Percentiles rank a stretch among this genome's conserved stretches.
phyloP scores from a whole-genome alignment of 495 filamentous ascomycete genomes.

The Talaromyces stipitatus region DNA sequence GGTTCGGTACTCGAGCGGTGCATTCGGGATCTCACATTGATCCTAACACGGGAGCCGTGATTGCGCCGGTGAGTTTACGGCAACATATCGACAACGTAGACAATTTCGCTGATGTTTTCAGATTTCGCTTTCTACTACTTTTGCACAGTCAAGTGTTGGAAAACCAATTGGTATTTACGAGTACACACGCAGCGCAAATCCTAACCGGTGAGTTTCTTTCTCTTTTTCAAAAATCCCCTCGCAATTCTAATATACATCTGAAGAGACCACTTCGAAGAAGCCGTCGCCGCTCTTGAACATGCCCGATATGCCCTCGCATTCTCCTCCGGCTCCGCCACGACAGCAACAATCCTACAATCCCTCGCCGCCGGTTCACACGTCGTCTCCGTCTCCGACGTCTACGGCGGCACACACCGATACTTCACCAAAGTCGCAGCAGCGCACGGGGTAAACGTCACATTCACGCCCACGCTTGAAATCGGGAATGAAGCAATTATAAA shows the following conservation, averaged over 20 bases:
- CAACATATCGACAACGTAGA: neutral
- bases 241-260: neutral
- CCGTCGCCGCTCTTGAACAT: constrained; percentile 84
- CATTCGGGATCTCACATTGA: constrained; percentile 90
- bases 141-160: constrained; percentile 76
- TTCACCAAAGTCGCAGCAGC: constrained; percentile 97
- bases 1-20: constrained; percentile 88
- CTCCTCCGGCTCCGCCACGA: constrained; percentile 89
- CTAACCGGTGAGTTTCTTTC: constrained; percentile 55
- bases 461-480: constrained; percentile 82
- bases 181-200: constrained; percentile 87
- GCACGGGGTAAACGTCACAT: constrained; percentile 91
- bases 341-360: constrained; percentile 85
- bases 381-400: constrained; percentile 93
- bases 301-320: constrained; percentile 92
- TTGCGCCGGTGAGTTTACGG: constrained; percentile 62
- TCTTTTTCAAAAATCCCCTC: neutral
- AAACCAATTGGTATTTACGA: constrained; percentile 81
- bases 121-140: constrained; percentile 95
- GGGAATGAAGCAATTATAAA: constrained; percentile 78
- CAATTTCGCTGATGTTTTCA: constrained; percentile 13
- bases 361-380: constrained; percentile 89
- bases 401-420: constrained; percentile 95
- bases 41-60: constrained; percentile 86
- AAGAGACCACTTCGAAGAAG: constrained; percentile 82